These are phyloP conservation scores for Metroxylon sagu DNA, from an alignment of 176 grass and related monocot species.

Conservation along the genomic window DNA sequence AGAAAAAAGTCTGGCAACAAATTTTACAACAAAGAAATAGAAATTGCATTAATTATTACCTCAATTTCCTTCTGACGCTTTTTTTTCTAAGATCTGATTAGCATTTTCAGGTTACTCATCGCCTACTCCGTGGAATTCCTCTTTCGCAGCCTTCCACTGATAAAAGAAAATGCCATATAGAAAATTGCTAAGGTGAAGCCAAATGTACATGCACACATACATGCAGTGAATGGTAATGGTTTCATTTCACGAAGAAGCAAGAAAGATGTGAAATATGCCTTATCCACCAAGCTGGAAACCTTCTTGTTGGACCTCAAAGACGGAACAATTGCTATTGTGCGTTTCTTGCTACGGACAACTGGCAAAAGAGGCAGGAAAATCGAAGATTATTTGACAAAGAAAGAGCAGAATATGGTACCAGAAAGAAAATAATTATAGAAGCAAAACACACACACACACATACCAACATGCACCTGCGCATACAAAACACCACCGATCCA, in stretches of 20 bases:
- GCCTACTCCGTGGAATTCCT: constrained; percentile 73
- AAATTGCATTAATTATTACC: constrained; percentile 16
- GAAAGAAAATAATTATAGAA: no score
- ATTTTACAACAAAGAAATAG: no score
- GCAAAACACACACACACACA: no score
- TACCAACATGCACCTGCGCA: no score
- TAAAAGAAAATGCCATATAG: constrained; percentile 4
- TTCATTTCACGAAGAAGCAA: no score
- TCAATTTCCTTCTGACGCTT: constrained; percentile 86
- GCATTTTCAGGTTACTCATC: constrained; percentile 79
- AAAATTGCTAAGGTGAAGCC: no score
- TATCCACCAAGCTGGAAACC: constrained; percentile 82
- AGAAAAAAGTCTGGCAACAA: not conserved
- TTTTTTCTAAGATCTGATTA: constrained; percentile 62
- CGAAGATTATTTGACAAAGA: no score
- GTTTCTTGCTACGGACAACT: constrained; percentile 66
- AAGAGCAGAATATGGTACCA: no score
- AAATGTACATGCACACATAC: no score
- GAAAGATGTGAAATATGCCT: constrained; percentile 31
- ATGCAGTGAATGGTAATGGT: no score
- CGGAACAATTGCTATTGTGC: constrained; percentile 40
- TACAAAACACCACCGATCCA: no score
- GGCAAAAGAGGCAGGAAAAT: constrained; percentile 12
- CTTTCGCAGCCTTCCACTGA: constrained; percentile 97
- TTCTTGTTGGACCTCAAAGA: constrained; percentile 93